Conservation (phyloP, 352 stramenopile species). For the Pythium biforme region DNA sequence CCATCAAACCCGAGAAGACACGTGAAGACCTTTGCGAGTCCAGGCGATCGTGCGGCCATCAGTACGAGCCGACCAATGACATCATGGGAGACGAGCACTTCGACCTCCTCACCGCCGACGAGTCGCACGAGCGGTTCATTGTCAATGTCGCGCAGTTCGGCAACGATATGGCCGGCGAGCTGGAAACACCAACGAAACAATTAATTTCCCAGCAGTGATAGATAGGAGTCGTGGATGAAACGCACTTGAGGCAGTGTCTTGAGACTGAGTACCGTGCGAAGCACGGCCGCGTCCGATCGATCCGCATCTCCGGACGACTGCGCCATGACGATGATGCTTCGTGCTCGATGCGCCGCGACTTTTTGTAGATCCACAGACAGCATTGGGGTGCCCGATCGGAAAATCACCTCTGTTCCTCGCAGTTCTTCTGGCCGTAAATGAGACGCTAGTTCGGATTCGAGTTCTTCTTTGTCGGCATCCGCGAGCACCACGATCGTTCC, state of each 20-base stretch:
- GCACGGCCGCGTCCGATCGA: constrained; percentile 70
- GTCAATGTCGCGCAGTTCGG: constrained; percentile 86
- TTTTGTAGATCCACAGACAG: constrained; percentile 80
- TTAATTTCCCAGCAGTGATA: not conserved
- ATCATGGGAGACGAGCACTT: constrained; percentile 87
- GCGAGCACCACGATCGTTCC: constrained; percentile 78
- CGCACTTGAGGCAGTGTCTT: constrained; percentile 65
- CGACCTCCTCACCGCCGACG: constrained; percentile 72
- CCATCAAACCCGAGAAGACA: constrained; percentile 84
- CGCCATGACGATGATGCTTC: constrained; percentile 84
- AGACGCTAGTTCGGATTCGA: constrained; percentile 67
- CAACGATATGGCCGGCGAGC: constrained; percentile 78
- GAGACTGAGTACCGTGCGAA: constrained; percentile 79
- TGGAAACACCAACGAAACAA: constrained; percentile 14
- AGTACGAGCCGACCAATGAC: constrained; percentile 88
- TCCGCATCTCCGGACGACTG: constrained; percentile 70
- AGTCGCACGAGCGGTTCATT: constrained; percentile 80
- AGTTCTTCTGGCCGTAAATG: constrained; percentile 62
- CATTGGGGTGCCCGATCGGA: constrained; percentile 74
- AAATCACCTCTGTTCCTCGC: constrained; percentile 74
- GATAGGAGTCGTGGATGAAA: too few species aligned
- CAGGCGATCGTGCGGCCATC: constrained; percentile 80
- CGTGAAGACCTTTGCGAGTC: constrained; percentile 69
- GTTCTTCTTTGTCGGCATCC: constrained; percentile 72
- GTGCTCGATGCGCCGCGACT: constrained; percentile 70